These are phyloP conservation scores for Cyberlindnera maclurae DNA, from an alignment of 805 yeast genomes.

Conservation along the genomic window DNA sequence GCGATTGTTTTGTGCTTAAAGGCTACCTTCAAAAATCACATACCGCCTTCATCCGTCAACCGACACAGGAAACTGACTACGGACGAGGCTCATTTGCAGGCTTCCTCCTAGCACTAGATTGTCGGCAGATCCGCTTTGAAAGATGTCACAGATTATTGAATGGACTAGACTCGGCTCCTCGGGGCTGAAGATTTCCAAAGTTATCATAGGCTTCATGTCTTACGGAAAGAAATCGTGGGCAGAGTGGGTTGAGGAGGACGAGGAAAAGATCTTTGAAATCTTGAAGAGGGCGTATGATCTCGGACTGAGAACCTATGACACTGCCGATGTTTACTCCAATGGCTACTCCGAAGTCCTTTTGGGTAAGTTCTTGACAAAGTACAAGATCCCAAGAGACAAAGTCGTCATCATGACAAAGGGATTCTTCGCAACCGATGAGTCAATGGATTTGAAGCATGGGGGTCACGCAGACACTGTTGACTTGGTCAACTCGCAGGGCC, in stretches of 20 bases:
- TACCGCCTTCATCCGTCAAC: no score
- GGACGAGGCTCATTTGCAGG: no score
- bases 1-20: no score
- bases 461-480: slow-evolving; percentile 2
- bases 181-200: slow-evolving; percentile 42
- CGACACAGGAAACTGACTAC: no score
- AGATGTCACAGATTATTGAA: neutral
- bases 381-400: slow-evolving; percentile 43
- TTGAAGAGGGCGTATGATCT: slow-evolving; percentile 40
- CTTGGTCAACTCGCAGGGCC: slow-evolving; percentile 28
- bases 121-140: no score
- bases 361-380: slow-evolving; percentile 47
- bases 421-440: slow-evolving; percentile 13
- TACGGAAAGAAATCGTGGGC: slow-evolving; percentile 39
- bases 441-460: neutral
- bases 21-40: no score
- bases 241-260: slow-evolving; percentile 41
- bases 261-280: slow-evolving; percentile 36
- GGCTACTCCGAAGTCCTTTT: slow-evolving; percentile 42
- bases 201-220: slow-evolving; percentile 51
- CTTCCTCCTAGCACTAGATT: no score
- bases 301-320: slow-evolving; percentile 44
- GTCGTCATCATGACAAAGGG: slow-evolving; percentile 48
- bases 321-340: slow-evolving; percentile 43
- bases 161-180: slow-evolving; percentile 32